Base-by-base conservation (phyloP, 805 yeast genomes). In the Sugiyamaella valdiviana region DNA sequence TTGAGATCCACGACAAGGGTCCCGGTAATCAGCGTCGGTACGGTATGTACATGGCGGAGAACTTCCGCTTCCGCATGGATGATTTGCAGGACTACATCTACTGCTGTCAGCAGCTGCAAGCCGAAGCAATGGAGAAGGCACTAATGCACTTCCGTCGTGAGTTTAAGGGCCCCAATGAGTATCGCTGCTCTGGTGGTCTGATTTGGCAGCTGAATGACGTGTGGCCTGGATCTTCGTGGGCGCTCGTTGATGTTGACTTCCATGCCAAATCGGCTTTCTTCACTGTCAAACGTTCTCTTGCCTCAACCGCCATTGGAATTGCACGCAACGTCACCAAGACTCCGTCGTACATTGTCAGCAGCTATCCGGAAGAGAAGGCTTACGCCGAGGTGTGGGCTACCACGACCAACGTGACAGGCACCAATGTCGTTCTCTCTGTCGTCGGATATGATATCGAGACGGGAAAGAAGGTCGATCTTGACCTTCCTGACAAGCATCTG, bases 131-230 rank as follows among this genome's bases (percentile, higher is more conserved):
- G 36, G 63, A 65, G 4, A 70, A 63, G 52, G 79, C 78, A 5
- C 64, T 70, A 38, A 59, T 67, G 40, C 63, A 64, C 35, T 74
- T 76, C 70, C 63, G 77, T 58, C 51, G 77, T 22, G 58, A 67
- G 47, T 76, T 78, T 78, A 60, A 62, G 19, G 61, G 59, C 3
- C 58, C 57, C 2, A 63, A 64, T 1, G 56, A 63, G 29, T 60
- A 73, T 26, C 58, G 63, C 17, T 55, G 60, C 38, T 73, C 77
- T 10, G 80, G 80, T 2, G 68, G 72, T 3, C 58, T 76, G 21
- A 75, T 76, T 6, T 76, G 80, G 80, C 80, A 76, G 56, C 55
- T 73, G 29, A 74, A 76, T 51, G 79, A 76, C 55, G 71, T 75
- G 46, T 74, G 78, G 75, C 79, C 79, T 1, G 72, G 66, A 2